Percentiles rank a stretch among this genome's conserved stretches.
Conservation (phyloP, 371 early-diverging fungal species). For the Actinomortierella ambigua region DNA sequence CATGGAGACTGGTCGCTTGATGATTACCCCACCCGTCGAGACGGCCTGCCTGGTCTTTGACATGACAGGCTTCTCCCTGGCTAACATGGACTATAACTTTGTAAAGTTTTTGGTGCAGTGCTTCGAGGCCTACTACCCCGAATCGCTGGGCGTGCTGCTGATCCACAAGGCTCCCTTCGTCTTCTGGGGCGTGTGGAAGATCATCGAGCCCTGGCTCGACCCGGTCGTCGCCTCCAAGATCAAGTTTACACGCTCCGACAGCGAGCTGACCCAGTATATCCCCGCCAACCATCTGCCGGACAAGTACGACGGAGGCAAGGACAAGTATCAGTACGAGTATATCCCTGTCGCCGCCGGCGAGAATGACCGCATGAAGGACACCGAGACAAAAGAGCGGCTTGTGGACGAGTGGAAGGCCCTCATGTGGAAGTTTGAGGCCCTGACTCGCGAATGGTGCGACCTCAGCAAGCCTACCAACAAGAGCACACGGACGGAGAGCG, state of each 20-base stretch:
- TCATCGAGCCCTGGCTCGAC: constrained; percentile 86
- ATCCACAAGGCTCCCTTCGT: constrained; percentile 89
- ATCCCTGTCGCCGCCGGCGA: constrained; percentile 32
- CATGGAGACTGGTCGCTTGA: constrained; percentile 83
- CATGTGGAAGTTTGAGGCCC: constrained; percentile 36
- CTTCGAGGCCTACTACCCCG: constrained; percentile 91
- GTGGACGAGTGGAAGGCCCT: constrained; percentile 25
- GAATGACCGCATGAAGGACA: constrained; percentile 33
- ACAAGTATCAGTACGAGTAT: constrained; percentile 46
- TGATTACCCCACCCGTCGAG: constrained; percentile 77
- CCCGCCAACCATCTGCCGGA: constrained; percentile 44
- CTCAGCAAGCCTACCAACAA: constrained; percentile 9
- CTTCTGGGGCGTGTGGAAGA: constrained; percentile 83
- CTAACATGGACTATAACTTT: constrained; percentile 76
- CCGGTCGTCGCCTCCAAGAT: constrained; percentile 92
- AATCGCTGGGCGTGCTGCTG: constrained; percentile 76
- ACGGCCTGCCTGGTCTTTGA: constrained; percentile 83
- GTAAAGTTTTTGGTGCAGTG: constrained; percentile 82
- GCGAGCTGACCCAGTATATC: constrained; percentile 65
- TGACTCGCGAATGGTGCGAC: constrained; percentile 29
- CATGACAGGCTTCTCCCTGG: constrained; percentile 76
- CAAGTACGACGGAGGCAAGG: constrained; percentile 40
- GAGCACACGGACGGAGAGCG: constrained; percentile 17
- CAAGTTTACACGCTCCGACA: constrained; percentile 73
- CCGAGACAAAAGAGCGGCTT: constrained; percentile 16